Evolutionary conservation across 2,329 filamentous ascomycete genomes (phyloP), one percentile per base, ranked within the genome.

Genomic region (Trichoderma sp.): DNA sequence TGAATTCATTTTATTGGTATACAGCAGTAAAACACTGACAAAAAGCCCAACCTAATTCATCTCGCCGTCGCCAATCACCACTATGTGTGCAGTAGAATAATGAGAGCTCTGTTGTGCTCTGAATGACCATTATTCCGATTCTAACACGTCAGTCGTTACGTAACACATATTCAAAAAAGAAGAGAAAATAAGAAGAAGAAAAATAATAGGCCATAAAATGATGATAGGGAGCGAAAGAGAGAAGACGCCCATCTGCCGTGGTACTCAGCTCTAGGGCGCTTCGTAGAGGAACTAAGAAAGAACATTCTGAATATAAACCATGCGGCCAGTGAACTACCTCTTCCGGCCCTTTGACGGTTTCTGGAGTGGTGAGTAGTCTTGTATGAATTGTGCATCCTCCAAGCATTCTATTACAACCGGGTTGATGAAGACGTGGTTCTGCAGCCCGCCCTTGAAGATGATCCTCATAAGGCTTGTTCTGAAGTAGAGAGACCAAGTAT

Each of bases 401-500:
- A 83, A 75, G 70, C 80, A 82, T 65, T 82, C 80, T 36, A 77
- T 76, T 17, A 82, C 80, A 6, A 82, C 78, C 6, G 81, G 81
- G 69, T 82, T 82, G 59, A 80, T 75, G 34, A 80, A 80, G n/a
- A 81, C 76, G 65, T 82, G 81, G 28, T 78, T 78, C 70, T 81
- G 80, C 3, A 83, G 75, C 15, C 86, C 86, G 30, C 83, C 82
- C 17, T 84, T 83, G 61, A 88, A 82, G 1, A 88, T 72, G 5
- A 79, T 79, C 75, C 84, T 85, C 71, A 88, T 80, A 75, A 85
- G 81, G 59, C 84, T 81, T n/a, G 86, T 80, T 23, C 86, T 80
- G 20, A 83, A 82, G 32, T 83, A 84, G 15, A 87, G 80, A 9
- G 85, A 84, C 87, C 87, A 89, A 1, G 83, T 83, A 70, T 87